Evolutionary conservation across 805 yeast species (phyloP).

Genomic region (Candida silvicultrix): DNA sequence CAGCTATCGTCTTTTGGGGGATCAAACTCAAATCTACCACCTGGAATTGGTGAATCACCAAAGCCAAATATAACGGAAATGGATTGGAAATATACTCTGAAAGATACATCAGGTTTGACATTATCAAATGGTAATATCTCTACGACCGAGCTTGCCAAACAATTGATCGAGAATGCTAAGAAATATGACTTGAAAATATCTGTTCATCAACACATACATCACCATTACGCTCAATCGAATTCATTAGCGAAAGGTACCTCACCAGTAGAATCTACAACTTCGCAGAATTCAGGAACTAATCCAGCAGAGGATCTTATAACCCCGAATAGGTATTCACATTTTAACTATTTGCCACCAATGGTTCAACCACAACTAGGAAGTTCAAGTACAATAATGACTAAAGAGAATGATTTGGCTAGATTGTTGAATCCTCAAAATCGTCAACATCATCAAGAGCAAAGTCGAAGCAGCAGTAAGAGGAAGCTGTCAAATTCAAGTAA

Average conservation of each 20-base stretch:
- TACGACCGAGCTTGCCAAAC: slow-evolving; percentile 47
- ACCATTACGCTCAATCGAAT: slow-evolving; percentile 50
- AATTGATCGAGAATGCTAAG: slow-evolving; percentile 55
- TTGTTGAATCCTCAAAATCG: slow-evolving; percentile 32
- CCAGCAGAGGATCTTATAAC: slow-evolving; percentile 27
- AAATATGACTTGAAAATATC: slow-evolving; percentile 52
- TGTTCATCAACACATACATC: slow-evolving; percentile 82
- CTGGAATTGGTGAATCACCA: slow-evolving; percentile 8
- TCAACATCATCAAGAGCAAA: not conserved
- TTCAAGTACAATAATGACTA: slow-evolving; percentile 36
- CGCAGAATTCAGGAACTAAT: slow-evolving; percentile 13
- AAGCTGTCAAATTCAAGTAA: slow-evolving; percentile 15
- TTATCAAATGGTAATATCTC: slow-evolving; percentile 45
- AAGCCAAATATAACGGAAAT: slow-evolving; percentile 27
- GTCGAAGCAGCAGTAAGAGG: slow-evolving; percentile 5
- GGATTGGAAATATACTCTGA: slow-evolving; percentile 60
- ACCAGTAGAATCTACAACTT: slow-evolving; percentile 18
- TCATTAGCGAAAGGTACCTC: slow-evolving; percentile 23
- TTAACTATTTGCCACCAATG: slow-evolving; percentile 69
- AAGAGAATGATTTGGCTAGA: slow-evolving; percentile 38
- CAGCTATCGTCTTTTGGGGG: not conserved
- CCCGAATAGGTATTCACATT: slow-evolving; percentile 58
- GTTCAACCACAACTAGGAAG: slow-evolving; percentile 67
- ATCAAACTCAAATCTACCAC: not conserved
- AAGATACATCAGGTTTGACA: slow-evolving; percentile 39